These are phyloP conservation scores for Rubus parviflorus DNA, from an alignment of 306 rosid genomes.

Conservation along the genomic window DNA sequence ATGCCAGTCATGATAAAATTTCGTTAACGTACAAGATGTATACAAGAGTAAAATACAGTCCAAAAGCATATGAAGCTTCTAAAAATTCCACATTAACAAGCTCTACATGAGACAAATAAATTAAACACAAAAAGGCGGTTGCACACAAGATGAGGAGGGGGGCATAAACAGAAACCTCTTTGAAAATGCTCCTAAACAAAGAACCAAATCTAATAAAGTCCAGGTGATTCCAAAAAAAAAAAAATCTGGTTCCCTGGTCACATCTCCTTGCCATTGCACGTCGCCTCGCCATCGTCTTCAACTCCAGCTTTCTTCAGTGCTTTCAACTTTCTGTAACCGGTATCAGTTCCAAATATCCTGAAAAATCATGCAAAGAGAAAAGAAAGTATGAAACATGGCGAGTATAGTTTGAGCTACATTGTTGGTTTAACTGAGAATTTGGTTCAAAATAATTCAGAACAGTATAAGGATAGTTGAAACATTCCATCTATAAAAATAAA, in stretches of 20 bases:
- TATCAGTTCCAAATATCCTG: constrained; percentile 89
- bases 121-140: constrained; percentile 35
- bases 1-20: too few species aligned
- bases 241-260: constrained; percentile 18
- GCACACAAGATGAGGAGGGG: constrained; percentile 23
- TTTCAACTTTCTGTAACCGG: constrained; percentile 81
- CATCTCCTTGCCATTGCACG: constrained; percentile 31
- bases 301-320: constrained; percentile 50
- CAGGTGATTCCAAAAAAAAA: constrained; percentile 11
- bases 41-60: too few species aligned
- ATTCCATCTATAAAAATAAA: not conserved
- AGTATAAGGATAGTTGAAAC: not conserved
- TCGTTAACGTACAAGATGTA: too few species aligned
- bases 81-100: constrained; percentile 17
- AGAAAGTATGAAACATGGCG: not conserved
- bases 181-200: constrained; percentile 29
- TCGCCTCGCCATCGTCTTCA: constrained; percentile 48
- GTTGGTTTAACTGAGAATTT: not conserved
- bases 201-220: constrained; percentile 33
- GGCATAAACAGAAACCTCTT: constrained; percentile 31
- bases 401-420: not conserved
- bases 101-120: constrained; percentile 27
- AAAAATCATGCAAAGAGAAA: not conserved
- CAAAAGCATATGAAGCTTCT: constrained; percentile 26
- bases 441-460: not conserved